A percentile compares a stretch with the other conserved stretches of the same genome.
phyloP scores from a whole-genome alignment of 2,329 filamentous ascomycete species.

The Cercospora zeae-maydis region DNA sequence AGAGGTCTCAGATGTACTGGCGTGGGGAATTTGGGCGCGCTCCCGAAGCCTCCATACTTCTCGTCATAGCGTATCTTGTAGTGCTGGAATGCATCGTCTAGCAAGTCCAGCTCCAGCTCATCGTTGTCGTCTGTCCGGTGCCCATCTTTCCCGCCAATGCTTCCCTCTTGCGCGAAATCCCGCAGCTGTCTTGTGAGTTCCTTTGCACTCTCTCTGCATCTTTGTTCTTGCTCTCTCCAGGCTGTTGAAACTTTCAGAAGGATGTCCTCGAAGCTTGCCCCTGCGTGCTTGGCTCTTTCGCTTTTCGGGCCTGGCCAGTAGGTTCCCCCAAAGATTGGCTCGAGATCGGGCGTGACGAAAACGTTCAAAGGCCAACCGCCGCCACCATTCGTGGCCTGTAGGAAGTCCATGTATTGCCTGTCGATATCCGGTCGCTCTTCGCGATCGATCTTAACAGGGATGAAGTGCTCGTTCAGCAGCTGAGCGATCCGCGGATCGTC shows the following conservation, averaged over 20 bases:
- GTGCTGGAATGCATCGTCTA: constrained; percentile 84
- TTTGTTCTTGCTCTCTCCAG: constrained; percentile 80
- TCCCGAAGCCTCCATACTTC: constrained; percentile 70
- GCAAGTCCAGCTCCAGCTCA: constrained; percentile 78
- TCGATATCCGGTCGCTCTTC: constrained; percentile 94
- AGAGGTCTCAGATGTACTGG: constrained; percentile 81
- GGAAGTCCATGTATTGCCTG: constrained; percentile 96
- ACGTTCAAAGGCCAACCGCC: constrained; percentile 95
- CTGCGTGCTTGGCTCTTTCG: constrained; percentile 46
- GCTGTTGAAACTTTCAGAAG: constrained; percentile 68
- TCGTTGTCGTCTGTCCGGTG: constrained; percentile 48
- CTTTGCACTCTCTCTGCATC: constrained; percentile 77
- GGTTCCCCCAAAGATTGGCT: constrained; percentile 92
- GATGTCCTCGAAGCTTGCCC: constrained; percentile 78
- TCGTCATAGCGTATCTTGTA: constrained; percentile 78
- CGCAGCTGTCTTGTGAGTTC: constrained; percentile 76
- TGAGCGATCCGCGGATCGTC: constrained; percentile 74
- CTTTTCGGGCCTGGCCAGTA: constrained; percentile 86
- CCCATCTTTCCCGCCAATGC: constrained; percentile 46
- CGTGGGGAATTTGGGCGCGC: constrained; percentile 83
- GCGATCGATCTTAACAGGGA: constrained; percentile 88
- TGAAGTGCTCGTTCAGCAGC: constrained; percentile 79
- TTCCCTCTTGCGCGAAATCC: constrained; percentile 87
- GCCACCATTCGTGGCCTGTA: constrained; percentile 83
- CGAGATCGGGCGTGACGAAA: constrained; percentile 89